Percentiles rank a stretch among this genome's conserved stretches.
phyloP scores from a whole-genome alignment of 768 basidiomycete species.

The Plicaturopsis crispa region DNA sequence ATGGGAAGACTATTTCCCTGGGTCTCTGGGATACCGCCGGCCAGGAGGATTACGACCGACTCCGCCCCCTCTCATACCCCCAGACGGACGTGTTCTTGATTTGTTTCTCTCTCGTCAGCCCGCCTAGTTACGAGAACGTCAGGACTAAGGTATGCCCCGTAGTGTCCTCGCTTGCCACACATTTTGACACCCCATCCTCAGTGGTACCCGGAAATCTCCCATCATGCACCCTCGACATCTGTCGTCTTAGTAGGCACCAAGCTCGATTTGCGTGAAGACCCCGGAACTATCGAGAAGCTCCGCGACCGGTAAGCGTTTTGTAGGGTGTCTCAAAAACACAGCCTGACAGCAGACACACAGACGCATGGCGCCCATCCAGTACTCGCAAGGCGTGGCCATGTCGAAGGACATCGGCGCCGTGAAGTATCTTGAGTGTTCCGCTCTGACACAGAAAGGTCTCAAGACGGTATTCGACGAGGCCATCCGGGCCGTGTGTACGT shows the following conservation, averaged over 20 bases:
- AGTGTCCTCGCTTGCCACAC: conserved; percentile 5
- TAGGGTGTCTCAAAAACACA: not conserved
- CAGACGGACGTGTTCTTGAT: conserved; percentile 99
- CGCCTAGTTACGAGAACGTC: conserved; percentile 98
- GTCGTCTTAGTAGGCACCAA: conserved; percentile 96
- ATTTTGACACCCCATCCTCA: conserved; percentile 23
- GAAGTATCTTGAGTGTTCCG: conserved; percentile 94
- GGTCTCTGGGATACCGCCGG: conserved; percentile 99
- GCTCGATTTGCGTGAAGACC: conserved; percentile 95
- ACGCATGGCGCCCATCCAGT: conserved; percentile 92
- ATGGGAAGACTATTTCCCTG: conserved; percentile 96
- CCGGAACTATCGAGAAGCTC: conserved; percentile 84
- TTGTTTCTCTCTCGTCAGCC: conserved; percentile 97
- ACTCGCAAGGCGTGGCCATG: conserved; percentile 86
- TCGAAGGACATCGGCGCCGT: conserved; percentile 92
- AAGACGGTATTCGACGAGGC: conserved; percentile 99
- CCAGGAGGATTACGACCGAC: conserved; percentile 98
- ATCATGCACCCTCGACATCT: conserved; percentile 93
- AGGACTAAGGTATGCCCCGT: conserved; percentile 74
- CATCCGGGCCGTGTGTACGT: conserved; percentile 91
- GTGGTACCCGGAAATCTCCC: conserved; percentile 97
- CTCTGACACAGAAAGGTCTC: conserved; percentile 94
- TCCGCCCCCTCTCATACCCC: conserved; percentile 96
- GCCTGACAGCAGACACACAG: conserved; percentile 27
- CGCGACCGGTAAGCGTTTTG: conserved; percentile 64